Conservation (phyloP, 495 filamentous ascomycete species). For the Neurospora sp. region DNA sequence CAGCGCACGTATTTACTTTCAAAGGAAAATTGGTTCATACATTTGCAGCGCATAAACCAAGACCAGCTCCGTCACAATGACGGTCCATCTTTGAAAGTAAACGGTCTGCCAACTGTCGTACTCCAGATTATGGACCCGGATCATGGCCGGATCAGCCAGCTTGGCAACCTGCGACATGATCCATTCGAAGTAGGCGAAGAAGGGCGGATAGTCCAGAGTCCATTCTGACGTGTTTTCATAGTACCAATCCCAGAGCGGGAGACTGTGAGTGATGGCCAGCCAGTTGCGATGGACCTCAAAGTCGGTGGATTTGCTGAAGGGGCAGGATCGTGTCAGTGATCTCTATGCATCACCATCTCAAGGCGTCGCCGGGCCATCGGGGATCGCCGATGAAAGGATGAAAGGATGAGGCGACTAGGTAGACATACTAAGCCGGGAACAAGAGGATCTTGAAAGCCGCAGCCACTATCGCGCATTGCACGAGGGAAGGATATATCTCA, state of each 20-base stretch:
- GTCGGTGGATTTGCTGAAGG: slow-evolving; percentile 86
- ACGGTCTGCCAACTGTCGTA: slow-evolving; percentile 88
- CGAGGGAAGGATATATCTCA: slow-evolving; percentile 71
- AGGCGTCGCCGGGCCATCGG: background rate
- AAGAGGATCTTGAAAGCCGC: slow-evolving; percentile 88
- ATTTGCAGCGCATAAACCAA: slow-evolving; percentile 74
- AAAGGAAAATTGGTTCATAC: slow-evolving; percentile 30
- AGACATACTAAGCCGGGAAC: slow-evolving; percentile 87
- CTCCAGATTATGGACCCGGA: slow-evolving; percentile 66
- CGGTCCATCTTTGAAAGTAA: slow-evolving; percentile 82
- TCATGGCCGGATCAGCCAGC: slow-evolving; percentile 69
- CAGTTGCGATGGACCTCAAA: slow-evolving; percentile 98
- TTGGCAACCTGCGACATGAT: slow-evolving; percentile 70
- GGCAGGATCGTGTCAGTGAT: background rate
- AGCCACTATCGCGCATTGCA: slow-evolving; percentile 78
- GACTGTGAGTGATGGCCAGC: slow-evolving; percentile 85
- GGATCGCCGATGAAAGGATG: background rate
- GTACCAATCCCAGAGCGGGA: slow-evolving; percentile 87
- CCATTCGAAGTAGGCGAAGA: slow-evolving; percentile 97
- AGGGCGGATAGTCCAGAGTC: slow-evolving; percentile 97
- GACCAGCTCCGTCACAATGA: slow-evolving; percentile 78
- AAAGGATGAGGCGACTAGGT: background rate
- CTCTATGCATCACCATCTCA: background rate
- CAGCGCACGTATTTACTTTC: background rate
- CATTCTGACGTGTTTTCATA: slow-evolving; percentile 96